Base-by-base conservation (phyloP, 208 protist genomes). In the Leishmania braziliensis region DNA sequence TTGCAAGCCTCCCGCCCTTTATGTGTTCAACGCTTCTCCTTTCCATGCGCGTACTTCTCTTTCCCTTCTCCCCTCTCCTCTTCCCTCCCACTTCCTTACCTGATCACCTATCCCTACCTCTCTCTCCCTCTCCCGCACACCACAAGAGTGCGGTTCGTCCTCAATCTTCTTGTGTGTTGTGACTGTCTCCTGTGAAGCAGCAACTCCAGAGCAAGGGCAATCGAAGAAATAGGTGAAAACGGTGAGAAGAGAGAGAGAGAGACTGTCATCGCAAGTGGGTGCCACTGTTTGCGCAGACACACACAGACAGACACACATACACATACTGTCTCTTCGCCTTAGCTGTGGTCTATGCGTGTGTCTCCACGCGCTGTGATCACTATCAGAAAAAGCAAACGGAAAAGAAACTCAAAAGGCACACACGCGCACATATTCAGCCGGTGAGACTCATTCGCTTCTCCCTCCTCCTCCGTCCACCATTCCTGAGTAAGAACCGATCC, bases 331-430 rank as follows among this genome's bases (percentile, higher is more conserved):
- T 58, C 33, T 43, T 58, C 51, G 29, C 46, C 62, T 29, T 58
- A 58, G 48, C 5, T 20, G 8, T 43, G 23, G 48, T 62, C 29
- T 39, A 39, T 53, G 29, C 53, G 72, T 62, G 72, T 76, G 72
- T 62, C 10, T 76, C 72, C 72, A 76, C 72, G 50, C 72, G 72
- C 72, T 46, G 51, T 33, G 33, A 62, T 54, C 51, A 16, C 9
- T 60, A 18, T 5, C 1, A 10, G 33, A 76, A 60, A 56, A 6
- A 39, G 20, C 16, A 75, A 54, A 56, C n/a, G 16, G 43, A 70
- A 70, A 12, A 70, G 58, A 65, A 23, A 23, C 8, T 65, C 23
- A 23, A 29, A 29, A 29, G 26, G 2, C 16, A 65, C 16, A 65
- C 58, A 65, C 53, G 18, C 53, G 26, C 58, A 48, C 9, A 73